A percentile compares a stretch with the other conserved stretches of the same genome.
These are phyloP conservation scores for Colletotrichum coccodes DNA, from an alignment of 2,329 filamentous ascomycete genomes.

Conservation along the genomic window DNA sequence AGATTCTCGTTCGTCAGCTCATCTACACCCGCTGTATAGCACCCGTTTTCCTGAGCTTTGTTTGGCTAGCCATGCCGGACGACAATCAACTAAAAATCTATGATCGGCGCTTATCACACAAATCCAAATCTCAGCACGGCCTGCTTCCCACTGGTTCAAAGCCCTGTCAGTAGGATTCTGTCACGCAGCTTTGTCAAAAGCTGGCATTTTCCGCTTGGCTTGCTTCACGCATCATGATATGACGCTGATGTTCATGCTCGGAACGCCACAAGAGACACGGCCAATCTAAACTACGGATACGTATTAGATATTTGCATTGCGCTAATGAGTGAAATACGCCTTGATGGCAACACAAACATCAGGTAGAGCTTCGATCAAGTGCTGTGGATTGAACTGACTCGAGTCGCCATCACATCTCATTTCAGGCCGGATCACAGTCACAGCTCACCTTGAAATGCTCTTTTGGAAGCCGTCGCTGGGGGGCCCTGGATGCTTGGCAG, in stretches of 20 bases:
- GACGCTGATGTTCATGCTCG: constrained; percentile 27
- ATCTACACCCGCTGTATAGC: background rate
- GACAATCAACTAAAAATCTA: constrained; percentile 9
- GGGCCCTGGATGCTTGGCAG: constrained; percentile 31
- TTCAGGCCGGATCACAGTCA: constrained; percentile 21
- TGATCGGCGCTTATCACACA: constrained; percentile 29
- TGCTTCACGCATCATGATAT: constrained; percentile 11
- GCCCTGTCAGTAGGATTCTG: constrained; percentile 11
- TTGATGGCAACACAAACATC: background rate
- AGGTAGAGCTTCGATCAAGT: background rate
- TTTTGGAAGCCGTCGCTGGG: background rate
- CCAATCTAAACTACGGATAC: background rate
- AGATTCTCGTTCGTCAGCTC: background rate
- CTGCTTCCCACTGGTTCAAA: constrained; percentile 2
- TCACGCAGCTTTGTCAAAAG: constrained; percentile 7
- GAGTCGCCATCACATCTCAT: constrained; percentile 27
- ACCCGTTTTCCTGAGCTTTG: background rate
- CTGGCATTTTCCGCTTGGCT: constrained; percentile 8
- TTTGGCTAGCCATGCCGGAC: constrained; percentile 1
- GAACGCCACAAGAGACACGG: background rate
- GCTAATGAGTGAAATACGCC: background rate
- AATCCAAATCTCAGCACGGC: background rate
- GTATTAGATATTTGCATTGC: background rate
- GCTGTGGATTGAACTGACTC: background rate
- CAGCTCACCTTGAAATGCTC: background rate